phyloP scores from a whole-genome alignment of 2,329 filamentous ascomycete genomes.

The Nothopassalora personata region DNA sequence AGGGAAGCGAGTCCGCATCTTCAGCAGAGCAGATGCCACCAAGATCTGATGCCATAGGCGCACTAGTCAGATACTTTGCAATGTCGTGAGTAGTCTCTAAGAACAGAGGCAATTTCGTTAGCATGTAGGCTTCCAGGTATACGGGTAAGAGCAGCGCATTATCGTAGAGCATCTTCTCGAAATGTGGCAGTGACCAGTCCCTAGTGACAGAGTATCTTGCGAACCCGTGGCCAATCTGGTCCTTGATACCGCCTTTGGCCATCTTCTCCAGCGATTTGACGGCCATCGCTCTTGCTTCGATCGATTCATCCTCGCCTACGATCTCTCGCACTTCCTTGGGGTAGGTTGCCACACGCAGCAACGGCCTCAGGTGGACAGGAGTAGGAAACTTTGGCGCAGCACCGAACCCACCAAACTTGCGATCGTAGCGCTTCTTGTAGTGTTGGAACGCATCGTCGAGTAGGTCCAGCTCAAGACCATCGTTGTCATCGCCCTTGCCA shows the following conservation, averaged over 20 bases:
- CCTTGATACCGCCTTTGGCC: slow-evolving; percentile 64
- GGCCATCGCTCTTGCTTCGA: slow-evolving; percentile 70
- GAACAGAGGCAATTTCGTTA: slow-evolving; percentile 64
- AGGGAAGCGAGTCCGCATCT: slow-evolving; percentile 77
- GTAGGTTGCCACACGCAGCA: slow-evolving; percentile 69
- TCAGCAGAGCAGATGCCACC: slow-evolving; percentile 86
- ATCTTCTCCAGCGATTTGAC: slow-evolving; percentile 75
- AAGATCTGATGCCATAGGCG: slow-evolving; percentile 59
- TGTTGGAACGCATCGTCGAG: slow-evolving; percentile 83
- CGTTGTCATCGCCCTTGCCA: slow-evolving; percentile 41
- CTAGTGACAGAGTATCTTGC: slow-evolving; percentile 82
- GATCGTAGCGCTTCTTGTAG: slow-evolving; percentile 75
- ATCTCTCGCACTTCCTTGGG: slow-evolving; percentile 72
- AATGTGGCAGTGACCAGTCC: slow-evolving; percentile 92
- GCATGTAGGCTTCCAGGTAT: slow-evolving; percentile 80
- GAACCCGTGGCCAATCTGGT: slow-evolving; percentile 73
- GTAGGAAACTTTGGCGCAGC: slow-evolving; percentile 82
- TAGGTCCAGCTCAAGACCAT: slow-evolving; percentile 80
- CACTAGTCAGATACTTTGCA: slow-evolving; percentile 74
- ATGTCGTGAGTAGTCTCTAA: slow-evolving; percentile 74
- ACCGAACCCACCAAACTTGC: slow-evolving; percentile 69
- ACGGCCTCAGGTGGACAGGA: slow-evolving; percentile 74
- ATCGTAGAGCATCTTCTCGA: slow-evolving; percentile 95
- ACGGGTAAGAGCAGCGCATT: slow-evolving; percentile 79
- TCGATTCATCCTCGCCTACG: slow-evolving; percentile 76